Evolutionary conservation across 2,329 filamentous ascomycete species (phyloP), one percentile per base, ranked within the genome.

Genomic region (Aspergillus udagawae): DNA sequence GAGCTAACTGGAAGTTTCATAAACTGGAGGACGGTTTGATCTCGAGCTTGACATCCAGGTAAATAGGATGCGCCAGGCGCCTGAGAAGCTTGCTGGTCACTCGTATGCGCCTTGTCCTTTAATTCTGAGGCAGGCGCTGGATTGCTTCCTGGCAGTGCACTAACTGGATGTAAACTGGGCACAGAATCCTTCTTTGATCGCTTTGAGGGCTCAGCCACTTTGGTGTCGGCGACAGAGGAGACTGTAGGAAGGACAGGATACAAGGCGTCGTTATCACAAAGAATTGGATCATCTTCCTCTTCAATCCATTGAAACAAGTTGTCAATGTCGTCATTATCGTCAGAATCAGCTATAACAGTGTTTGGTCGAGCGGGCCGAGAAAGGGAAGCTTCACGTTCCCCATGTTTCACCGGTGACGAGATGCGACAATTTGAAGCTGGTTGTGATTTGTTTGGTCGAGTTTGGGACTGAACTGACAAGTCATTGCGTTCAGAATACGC

Each of bases 301-400:
- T 53, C 53, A 17, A 58, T 45, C 67, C 66, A 68, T 29, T 63
- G 62, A 25, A 70, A 69, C 38, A 63, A 44, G n/a, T 60, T 53
- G n/a, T 61, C 59, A 52, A 62, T 63, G 49, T 67, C 67, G 32
- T 73, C 70, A 48, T 47, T 23, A 47, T 70, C 70, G 47, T 75
- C 73, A 1, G 74, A 75, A 52, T 75, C 73, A 9, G 66, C 66
- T 55, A 75, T 69, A 1, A 72, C 64, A 47, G 54, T 54, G 20
- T 63, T 62, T 10, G 44, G 50, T 8, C 49, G 59, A 25, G 48
- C 57, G n/a, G 38, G 29, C 8, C 55, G 60, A 29, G 53, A 48
- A 5, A 53, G 51, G n/a, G 58, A 42, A 20, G 55, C 56, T n/a
- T 45, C 25, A 9, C 28, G 35, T 23, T 52, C 53, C 27, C 47